A percentile compares a stretch with the other conserved stretches of the same genome.
These are phyloP conservation scores for Citrus inodora DNA, from an alignment of 345 rosid genomes.

Conservation along the genomic window DNA sequence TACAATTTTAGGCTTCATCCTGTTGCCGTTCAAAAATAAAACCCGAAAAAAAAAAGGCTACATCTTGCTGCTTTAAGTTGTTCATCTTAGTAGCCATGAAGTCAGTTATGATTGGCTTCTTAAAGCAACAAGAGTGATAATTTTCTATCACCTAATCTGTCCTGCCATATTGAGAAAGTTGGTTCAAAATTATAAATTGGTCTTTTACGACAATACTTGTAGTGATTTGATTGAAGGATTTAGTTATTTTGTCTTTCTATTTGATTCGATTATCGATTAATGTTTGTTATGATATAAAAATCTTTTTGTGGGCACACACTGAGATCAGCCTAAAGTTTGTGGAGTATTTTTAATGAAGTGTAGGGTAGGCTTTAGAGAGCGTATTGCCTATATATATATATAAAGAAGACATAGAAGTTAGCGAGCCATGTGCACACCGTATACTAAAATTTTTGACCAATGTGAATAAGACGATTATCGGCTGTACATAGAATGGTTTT, in stretches of 20 bases:
- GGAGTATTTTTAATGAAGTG: not conserved
- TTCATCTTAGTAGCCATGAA: not conserved
- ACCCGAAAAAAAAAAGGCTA: too few species aligned
- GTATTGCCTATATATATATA: too few species aligned
- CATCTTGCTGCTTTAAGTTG: not conserved
- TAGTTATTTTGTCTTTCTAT: not conserved
- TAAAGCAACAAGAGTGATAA: not conserved
- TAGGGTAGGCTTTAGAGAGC: not conserved
- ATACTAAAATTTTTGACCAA: not conserved
- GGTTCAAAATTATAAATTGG: not conserved
- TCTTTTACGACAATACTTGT: not conserved
- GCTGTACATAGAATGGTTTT: not conserved
- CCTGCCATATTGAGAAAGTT: not conserved
- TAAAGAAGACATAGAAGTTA: too few species aligned
- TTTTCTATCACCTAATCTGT: not conserved
- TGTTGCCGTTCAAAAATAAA: not conserved
- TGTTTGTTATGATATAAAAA: not conserved
- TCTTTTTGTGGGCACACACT: not conserved
- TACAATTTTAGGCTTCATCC: not conserved
- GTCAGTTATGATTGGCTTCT: constrained; percentile 8
- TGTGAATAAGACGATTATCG: not conserved
- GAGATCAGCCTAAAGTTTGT: not conserved
- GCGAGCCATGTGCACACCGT: too few species aligned
- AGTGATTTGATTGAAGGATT: not conserved
- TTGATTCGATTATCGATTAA: not conserved